A percentile compares a stretch with the other conserved stretches of the same genome.
phyloP scores from a whole-genome alignment of 192 early-diverging fungal genomes.

The Spinellus fusiger region DNA sequence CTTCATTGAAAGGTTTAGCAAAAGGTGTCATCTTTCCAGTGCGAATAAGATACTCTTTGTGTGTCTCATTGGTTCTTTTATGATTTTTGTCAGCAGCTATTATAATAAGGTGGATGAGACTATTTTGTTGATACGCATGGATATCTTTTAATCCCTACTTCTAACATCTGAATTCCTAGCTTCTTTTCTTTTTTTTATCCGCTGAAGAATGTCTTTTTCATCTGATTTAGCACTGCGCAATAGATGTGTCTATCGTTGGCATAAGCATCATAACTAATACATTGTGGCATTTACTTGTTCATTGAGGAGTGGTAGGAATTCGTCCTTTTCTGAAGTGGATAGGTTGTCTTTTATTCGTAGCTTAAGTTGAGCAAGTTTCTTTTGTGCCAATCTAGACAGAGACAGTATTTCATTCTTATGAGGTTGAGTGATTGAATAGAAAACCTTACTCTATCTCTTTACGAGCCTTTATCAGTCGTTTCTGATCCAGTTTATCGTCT shows the following conservation, averaged over 20 bases:
- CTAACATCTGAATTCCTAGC: neutral
- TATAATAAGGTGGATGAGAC: slow-evolving; percentile 12
- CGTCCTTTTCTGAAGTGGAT: slow-evolving; percentile 21
- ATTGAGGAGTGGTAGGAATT: slow-evolving; percentile 25
- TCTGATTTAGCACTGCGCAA: slow-evolving; percentile 19
- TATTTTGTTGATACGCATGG: neutral
- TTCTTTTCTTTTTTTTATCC: slow-evolving; percentile 20
- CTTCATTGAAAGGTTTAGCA: slow-evolving; percentile 25
- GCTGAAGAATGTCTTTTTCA: slow-evolving; percentile 23
- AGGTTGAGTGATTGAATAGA: neutral
- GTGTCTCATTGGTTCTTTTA: slow-evolving; percentile 39
- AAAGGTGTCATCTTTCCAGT: slow-evolving; percentile 67
- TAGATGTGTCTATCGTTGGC: slow-evolving; percentile 4
- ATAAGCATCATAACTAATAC: neutral
- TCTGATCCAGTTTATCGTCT: slow-evolving; percentile 59
- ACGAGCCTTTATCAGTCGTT: slow-evolving; percentile 52
- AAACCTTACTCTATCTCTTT: slow-evolving; percentile 47
- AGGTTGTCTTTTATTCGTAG: slow-evolving; percentile 28
- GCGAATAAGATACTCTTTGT: slow-evolving; percentile 59
- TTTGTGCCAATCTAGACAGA: slow-evolving; percentile 9
- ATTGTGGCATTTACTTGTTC: slow-evolving; percentile 23
- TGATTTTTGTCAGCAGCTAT: slow-evolving; percentile 6
- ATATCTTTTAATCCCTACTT: neutral
- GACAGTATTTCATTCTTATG: neutral
- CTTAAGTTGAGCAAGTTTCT: slow-evolving; percentile 29